phyloP scores from a whole-genome alignment of 352 stramenopile species.

The Saprolegnia diclina region DNA sequence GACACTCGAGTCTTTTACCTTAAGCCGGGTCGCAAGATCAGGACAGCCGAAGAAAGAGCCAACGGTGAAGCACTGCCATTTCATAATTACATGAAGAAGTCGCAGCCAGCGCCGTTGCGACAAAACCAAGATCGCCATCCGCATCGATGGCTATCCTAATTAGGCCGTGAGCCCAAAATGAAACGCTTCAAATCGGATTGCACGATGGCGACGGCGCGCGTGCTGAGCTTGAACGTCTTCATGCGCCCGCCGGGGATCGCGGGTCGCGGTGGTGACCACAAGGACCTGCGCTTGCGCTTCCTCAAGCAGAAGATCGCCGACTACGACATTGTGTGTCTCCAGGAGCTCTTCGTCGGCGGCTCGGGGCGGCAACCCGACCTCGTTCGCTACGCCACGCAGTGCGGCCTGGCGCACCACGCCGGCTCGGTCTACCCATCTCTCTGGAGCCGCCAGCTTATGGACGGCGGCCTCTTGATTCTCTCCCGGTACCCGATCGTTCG shows the following conservation, averaged over 20 bases:
- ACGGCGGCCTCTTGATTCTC: conserved; percentile 74
- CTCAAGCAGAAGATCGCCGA: conserved; percentile 64
- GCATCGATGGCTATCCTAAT: no score
- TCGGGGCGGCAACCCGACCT: not conserved
- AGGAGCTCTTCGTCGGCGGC: conserved; percentile 31
- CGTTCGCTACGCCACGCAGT: not conserved
- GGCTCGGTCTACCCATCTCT: conserved; percentile 56
- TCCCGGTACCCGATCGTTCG: conserved; percentile 76
- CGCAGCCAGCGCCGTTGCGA: no score
- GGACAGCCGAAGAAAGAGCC: no score
- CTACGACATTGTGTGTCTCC: conserved; percentile 68
- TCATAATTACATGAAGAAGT: no score
- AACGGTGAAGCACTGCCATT: no score
- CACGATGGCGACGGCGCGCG: not conserved
- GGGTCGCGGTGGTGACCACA: conserved; percentile 64
- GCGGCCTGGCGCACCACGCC: conserved; percentile 71
- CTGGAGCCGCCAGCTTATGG: conserved; percentile 50
- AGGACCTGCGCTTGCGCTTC: conserved; percentile 59
- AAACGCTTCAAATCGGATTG: no score
- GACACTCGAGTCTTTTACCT: no score
- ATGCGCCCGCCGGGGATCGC: conserved; percentile 68
- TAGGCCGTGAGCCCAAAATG: no score
- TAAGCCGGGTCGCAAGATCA: no score
- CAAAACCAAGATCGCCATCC: no score
- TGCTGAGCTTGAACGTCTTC: conserved; percentile 50